Evolutionary conservation across 2,329 filamentous ascomycete genomes (phyloP).

Genomic region (Aspergillus spinulosporus): DNA sequence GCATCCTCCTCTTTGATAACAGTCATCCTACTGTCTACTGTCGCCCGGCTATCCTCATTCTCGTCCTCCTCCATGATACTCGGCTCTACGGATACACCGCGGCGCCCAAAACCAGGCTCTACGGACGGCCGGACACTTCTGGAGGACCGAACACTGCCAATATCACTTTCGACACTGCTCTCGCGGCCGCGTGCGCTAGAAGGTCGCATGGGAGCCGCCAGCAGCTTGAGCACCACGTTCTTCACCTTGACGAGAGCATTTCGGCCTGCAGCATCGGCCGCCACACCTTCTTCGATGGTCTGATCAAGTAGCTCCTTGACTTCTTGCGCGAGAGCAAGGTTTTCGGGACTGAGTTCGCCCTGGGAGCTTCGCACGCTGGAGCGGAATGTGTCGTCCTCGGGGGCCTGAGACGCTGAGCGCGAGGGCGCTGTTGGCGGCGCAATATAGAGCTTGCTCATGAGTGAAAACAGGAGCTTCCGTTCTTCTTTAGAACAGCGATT

Average conservation of each 20-base stretch:
- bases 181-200: slow-evolving; percentile 36
- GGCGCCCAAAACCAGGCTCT: slow-evolving; percentile 27
- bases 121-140: slow-evolving; percentile 33
- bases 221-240: slow-evolving; percentile 44
- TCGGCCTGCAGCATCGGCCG: slow-evolving; percentile 44
- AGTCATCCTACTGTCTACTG: slow-evolving; percentile 25
- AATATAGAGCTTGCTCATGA: slow-evolving; percentile 81
- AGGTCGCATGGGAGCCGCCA: slow-evolving; percentile 46
- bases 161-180: slow-evolving; percentile 34
- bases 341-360: slow-evolving; percentile 51
- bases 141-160: slow-evolving; percentile 34
- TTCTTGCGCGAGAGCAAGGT: slow-evolving; percentile 54
- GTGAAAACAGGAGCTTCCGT: slow-evolving; percentile 73
- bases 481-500: slow-evolving; percentile 64
- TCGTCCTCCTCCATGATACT: slow-evolving; percentile 44
- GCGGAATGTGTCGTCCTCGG: slow-evolving; percentile 63
- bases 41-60: slow-evolving; percentile 36
- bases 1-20: slow-evolving; percentile 34
- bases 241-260: slow-evolving; percentile 50
- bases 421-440: slow-evolving; percentile 61
- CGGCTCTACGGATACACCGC: slow-evolving; percentile 35
- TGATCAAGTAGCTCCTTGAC: slow-evolving; percentile 61
- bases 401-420: slow-evolving; percentile 39
- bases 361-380: slow-evolving; percentile 47
- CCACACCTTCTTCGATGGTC: slow-evolving; percentile 51